Percentiles rank a stretch among this genome's conserved stretches.
phyloP scores from a whole-genome alignment of 768 basidiomycete genomes.

The Macrocybe gigantea region DNA sequence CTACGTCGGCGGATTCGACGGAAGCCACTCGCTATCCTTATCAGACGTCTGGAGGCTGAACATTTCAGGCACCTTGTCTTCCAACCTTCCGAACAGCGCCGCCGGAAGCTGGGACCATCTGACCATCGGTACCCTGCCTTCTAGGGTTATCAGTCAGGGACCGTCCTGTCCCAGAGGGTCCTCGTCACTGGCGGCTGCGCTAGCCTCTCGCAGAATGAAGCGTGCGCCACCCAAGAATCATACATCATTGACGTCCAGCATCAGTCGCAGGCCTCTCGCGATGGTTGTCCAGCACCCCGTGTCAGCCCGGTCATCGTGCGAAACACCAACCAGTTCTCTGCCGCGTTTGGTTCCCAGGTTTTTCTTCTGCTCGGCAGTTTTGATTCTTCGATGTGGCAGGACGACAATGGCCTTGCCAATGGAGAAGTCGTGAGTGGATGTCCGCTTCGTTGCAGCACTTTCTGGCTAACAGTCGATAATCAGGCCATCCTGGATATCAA shows the following conservation, averaged over 20 bases:
- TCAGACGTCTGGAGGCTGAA: slow-evolving; percentile 69
- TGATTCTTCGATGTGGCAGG: slow-evolving; percentile 61
- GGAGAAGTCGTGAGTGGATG: slow-evolving; percentile 64
- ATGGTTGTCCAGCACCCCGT: slow-evolving; percentile 61
- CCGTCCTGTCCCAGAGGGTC: slow-evolving; percentile 47
- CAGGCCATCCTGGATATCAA: slow-evolving; percentile 59
- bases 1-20: slow-evolving; percentile 65
- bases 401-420: slow-evolving; percentile 47
- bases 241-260: slow-evolving; percentile 47
- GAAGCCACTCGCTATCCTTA: slow-evolving; percentile 35
- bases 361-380: slow-evolving; percentile 68
- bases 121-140: slow-evolving; percentile 31
- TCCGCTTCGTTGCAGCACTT: not conserved
- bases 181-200: slow-evolving; percentile 61
- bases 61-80: slow-evolving; percentile 65
- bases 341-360: slow-evolving; percentile 56
- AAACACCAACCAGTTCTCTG: slow-evolving; percentile 52
- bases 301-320: slow-evolving; percentile 52
- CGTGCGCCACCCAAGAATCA: slow-evolving; percentile 56
- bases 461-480: slow-evolving; percentile 3
- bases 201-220: slow-evolving; percentile 26
- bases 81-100: slow-evolving; percentile 50
- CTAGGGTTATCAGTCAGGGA: slow-evolving; percentile 49
- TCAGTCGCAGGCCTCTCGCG: slow-evolving; percentile 29
- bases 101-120: slow-evolving; percentile 57